Percentiles rank a stretch among this genome's conserved stretches.
phyloP scores from a whole-genome alignment of 345 rosid genomes.

The Dimocarpus longan region DNA sequence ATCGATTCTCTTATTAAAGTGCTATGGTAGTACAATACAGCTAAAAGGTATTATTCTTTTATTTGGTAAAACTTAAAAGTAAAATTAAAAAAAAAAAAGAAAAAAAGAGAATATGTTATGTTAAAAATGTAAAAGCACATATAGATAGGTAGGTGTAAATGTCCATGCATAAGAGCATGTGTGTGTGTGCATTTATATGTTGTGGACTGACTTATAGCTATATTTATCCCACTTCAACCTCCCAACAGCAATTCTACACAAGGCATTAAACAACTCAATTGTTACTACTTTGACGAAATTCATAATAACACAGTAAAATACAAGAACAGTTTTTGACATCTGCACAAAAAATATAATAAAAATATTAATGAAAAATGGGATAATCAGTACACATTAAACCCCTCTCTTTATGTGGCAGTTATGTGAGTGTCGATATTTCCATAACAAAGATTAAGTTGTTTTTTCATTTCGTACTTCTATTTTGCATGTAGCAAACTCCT shows the following conservation, averaged over 20 bases:
- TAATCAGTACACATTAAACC: neutral
- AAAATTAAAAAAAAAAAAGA: neutral
- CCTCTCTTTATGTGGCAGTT: neutral
- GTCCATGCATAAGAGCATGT: neutral
- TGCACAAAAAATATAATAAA: neutral
- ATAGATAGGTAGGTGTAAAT: neutral
- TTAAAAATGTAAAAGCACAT: neutral
- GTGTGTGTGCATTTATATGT: neutral
- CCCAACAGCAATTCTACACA: neutral
- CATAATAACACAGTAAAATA: neutral
- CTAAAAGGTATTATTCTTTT: neutral
- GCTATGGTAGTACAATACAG: neutral
- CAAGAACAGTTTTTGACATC: neutral
- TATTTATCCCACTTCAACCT: neutral
- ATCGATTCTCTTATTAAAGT: no score
- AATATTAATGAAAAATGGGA: neutral
- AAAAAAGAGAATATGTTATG: neutral
- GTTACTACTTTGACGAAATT: neutral
- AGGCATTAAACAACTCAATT: neutral
- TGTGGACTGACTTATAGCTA: neutral
- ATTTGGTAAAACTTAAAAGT: no score
- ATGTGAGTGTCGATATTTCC: neutral
- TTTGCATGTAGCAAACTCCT: neutral
- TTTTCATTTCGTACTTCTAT: neutral
- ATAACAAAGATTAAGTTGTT: neutral